Base-by-base conservation (phyloP, 2,329 filamentous ascomycete species). In the Penicillium sp. region DNA sequence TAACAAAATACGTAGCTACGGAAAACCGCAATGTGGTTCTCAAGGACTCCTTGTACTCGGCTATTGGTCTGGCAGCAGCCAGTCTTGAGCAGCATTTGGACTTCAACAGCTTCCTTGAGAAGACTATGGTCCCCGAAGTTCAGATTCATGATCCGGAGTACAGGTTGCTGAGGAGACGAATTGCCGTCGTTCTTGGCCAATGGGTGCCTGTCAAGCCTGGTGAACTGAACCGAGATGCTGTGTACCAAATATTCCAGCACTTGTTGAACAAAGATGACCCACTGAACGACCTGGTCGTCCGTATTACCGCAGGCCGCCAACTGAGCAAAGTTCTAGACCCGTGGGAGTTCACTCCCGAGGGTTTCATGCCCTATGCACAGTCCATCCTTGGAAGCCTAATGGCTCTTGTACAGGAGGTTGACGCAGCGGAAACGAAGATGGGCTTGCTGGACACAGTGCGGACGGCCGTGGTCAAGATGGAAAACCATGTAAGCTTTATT, bases 1-100 rank as follows among this genome's bases (percentile, higher is more conserved):
- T 51, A 26, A 49, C 5, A n/a, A 8, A 22, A 10, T 5, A 10
- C n/a, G 26, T 19, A 60, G 58, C 44, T 19, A 81, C 82, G 4
- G 80, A 86, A 12, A 88, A 88, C 63, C 83, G 83, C 45, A 88
- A 95, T 65, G 85, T 98, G 13, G 84, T 95, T 17, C 88, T 91
- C 62, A 98, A 97, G 75, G 95, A 99, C 75, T 94, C 94, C 0
- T 88, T 98, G 0, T 99, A 99, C 73, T 96, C 92, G 5, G 93
- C 94, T 12, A 89, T 99, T 80, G 93, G 94, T 2, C 84, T 97
- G 55, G 88, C 95, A 0, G 91, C 93, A 1, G 85, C 91, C 1
- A 88, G 93, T 42, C 81, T 98, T 17, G 84, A 89, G 62, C 82
- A 89, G 51, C 83, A 87, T 12, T 87, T 97, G 65, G 91, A 98